A percentile compares a stretch with the other conserved stretches of the same genome.
These are phyloP conservation scores for Silene conica DNA, from an alignment of 148 eudicot species.

Conservation along the genomic window DNA sequence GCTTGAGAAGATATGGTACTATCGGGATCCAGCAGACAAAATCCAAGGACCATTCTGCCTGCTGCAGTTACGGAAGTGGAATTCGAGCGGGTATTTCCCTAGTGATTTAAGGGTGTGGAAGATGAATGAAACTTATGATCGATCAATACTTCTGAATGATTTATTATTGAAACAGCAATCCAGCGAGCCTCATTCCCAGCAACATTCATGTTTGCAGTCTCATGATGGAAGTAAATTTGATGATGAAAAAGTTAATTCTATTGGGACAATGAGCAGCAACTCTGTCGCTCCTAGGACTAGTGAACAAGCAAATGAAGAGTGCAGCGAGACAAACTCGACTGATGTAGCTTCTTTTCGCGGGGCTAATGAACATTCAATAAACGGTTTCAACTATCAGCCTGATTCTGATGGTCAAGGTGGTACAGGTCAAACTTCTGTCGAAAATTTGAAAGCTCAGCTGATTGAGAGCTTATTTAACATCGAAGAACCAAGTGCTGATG, in stretches of 20 bases:
- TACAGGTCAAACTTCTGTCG: slow-evolving; percentile 37
- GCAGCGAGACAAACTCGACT: slow-evolving; percentile 27
- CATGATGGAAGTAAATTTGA: slow-evolving; percentile 37
- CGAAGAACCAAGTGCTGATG: slow-evolving; percentile 32
- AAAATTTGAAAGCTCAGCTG: slow-evolving; percentile 29
- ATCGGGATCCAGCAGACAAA: slow-evolving; percentile 71
- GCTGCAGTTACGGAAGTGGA: slow-evolving; percentile 81
- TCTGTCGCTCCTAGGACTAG: slow-evolving; percentile 23
- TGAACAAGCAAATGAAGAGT: slow-evolving; percentile 31
- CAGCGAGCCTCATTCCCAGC: slow-evolving; percentile 24
- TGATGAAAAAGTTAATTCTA: slow-evolving; percentile 22
- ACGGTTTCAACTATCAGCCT: slow-evolving; percentile 30
- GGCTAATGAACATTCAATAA: slow-evolving; percentile 23
- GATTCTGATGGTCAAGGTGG: slow-evolving; percentile 29
- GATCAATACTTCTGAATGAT: slow-evolving; percentile 62
- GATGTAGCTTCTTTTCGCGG: slow-evolving; percentile 28
- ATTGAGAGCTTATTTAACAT: slow-evolving; percentile 34
- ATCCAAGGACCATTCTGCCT: slow-evolving; percentile 87
- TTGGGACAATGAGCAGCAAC: slow-evolving; percentile 28
- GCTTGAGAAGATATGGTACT: slow-evolving; percentile 71
- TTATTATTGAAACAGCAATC: slow-evolving; percentile 46
- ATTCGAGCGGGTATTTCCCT: slow-evolving; percentile 65
- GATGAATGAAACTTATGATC: slow-evolving; percentile 41
- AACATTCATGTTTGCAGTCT: slow-evolving; percentile 20
- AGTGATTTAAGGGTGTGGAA: slow-evolving; percentile 79